Base-by-base conservation (phyloP, 495 filamentous ascomycete species). In the Rostrohypoxylon terebratum region DNA sequence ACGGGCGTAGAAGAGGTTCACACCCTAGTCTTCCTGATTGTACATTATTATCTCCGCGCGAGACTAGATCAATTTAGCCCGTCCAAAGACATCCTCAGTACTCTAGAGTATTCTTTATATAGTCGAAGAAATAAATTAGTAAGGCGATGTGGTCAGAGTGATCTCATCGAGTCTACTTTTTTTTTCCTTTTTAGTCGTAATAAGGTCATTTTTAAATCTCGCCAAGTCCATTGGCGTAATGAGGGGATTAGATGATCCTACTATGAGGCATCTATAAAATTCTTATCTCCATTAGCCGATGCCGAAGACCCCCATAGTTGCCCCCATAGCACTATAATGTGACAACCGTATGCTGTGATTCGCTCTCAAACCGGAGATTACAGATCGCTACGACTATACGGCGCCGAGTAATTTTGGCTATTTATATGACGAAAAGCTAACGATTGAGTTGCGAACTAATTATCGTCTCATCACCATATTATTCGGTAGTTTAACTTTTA, bases 271-370 rank as follows among this genome's bases (percentile, higher is more conserved):
- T 47, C 20, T 16, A 28, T 28, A 5, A 5, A 28, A 4, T 5
- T 33, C 54, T 63, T 63, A 63, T 63, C 60, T 63, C 60, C 60
- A 63, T 63, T 42, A 18, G 38, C 60, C 60, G 60, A 48, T 34
- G 40, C 40, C 53, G 53, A 60, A 47, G 4, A 13, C 10, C 14
- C 2, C 3, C 4, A 38, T 38, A 8, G 34, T 38, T 38, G 34
- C 11, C 11, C 9, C 34, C 11, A 38, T 38, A 38, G 34, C 34
- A 10, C 34, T 38, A 9, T 38, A 38, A 28, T 28, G 28, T 5
- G 28, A 28, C 28, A 28, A 28, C 28, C 28, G 28, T 28, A 28
- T 3, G 28, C 6, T 28, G 1, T 28, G 28, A 4, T 28, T 28
- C 28, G 28, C 11, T 38, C 11, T 38, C 11, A 13, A 38, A 38